Base-by-base conservation (phyloP, 352 stramenopile genomes). In the Phytophthora brassicae region DNA sequence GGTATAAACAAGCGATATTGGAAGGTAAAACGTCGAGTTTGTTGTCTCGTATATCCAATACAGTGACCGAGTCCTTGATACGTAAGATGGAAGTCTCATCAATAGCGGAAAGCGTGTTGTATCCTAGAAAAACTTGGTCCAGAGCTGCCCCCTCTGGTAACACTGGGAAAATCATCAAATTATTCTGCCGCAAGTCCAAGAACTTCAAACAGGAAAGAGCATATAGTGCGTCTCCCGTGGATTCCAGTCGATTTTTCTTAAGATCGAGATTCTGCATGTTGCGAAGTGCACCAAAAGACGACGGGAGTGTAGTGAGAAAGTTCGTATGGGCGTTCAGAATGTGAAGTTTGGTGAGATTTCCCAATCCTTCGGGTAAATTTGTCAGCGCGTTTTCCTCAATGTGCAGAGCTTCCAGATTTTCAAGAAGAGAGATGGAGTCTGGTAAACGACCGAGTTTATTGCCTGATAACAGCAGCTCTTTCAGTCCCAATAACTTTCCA, bases 11-110 rank as follows among this genome's bases (percentile, higher is more conserved):
- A 36, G 76, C 84, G 6, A 91, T 65, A 23, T 77, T 81, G 1
- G 60, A 73, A 0, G 84, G 82, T 16, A 95, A 58, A 24, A 12
- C 39, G 22, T 44, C 65, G 14, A 95, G 70, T 44, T 94, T 93
- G 64, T 95, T 95, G 69, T 95, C 85, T 1, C 85, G 72, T 41
- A 94, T 64, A 26, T 95, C 86, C 24, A 95, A 60, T 1, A 95
- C 71, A 0, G 83, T 93, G 47, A 92, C 68, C 13, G 77, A 79
- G 39, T 92, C 68, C 53, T 90, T 82, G 8, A 75, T 74, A 4
- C 80, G 72, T 19, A 89, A 55, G 5, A 93, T 71, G 4, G 80
- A 89, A 0, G 56, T 53, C 28, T 87, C 80, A 38, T 91, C 70
- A 33, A 94, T 79, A 29, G 49, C 70, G 4, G 68, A 55, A 5